A percentile compares a stretch with the other conserved stretches of the same genome.
Evolutionary conservation across 2,329 filamentous ascomycete species (phyloP).

Genomic region (Fusarium armeniacum): DNA sequence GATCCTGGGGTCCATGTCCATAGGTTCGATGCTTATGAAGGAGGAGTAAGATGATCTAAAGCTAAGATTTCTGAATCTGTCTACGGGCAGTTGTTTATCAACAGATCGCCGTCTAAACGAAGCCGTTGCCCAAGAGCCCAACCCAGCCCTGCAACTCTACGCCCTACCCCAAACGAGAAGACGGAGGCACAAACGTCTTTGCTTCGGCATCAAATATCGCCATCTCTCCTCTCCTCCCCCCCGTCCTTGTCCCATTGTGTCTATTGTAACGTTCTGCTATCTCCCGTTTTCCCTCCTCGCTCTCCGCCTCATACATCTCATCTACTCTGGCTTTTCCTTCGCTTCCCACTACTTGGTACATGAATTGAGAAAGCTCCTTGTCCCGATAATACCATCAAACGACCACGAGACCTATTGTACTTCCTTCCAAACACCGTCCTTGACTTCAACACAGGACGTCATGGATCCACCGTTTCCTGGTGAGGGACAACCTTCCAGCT

Average conservation of each 20-base stretch:
- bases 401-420: slow-evolving; percentile 45
- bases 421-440: slow-evolving; percentile 32
- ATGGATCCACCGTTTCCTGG: slow-evolving; percentile 53
- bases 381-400: slow-evolving; percentile 36
- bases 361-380: slow-evolving; percentile 38
- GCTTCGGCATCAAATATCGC: slow-evolving; percentile 49
- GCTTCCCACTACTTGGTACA: slow-evolving; percentile 39
- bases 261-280: slow-evolving; percentile 49
- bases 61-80: slow-evolving; percentile 39
- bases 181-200: slow-evolving; percentile 46
- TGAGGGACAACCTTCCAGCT: slow-evolving; percentile 51
- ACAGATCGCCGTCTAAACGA: slow-evolving; percentile 43
- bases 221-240: slow-evolving; percentile 33
- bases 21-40: slow-evolving; percentile 41
- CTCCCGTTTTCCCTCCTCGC: slow-evolving; percentile 31
- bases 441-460: slow-evolving; percentile 32
- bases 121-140: slow-evolving; percentile 39
- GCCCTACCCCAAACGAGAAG: slow-evolving; percentile 44
- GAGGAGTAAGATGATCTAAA: slow-evolving; percentile 35
- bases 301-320: slow-evolving; percentile 35
- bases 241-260: slow-evolving; percentile 48
- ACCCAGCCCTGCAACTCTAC: slow-evolving; percentile 36
- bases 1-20: slow-evolving; percentile 38
- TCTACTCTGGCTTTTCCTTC: slow-evolving; percentile 18
- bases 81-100: slow-evolving; percentile 44